Base-by-base conservation (phyloP, 768 basidiomycete genomes). In the Leccinum obscurum region DNA sequence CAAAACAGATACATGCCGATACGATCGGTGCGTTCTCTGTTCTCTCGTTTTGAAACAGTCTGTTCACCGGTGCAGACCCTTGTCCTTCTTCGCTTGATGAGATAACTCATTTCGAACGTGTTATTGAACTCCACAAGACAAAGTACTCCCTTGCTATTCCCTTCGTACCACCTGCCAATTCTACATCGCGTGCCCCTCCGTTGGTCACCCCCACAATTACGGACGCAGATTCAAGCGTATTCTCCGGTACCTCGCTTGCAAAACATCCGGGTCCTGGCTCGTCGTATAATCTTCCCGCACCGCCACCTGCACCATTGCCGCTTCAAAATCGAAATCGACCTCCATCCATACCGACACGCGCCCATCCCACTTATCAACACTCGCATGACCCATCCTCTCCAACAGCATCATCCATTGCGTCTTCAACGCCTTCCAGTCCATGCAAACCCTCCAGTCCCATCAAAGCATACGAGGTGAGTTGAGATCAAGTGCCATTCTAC, bases 31-130 rank as follows among this genome's bases (percentile, higher is more conserved):
- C 28, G 28, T 28, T 28, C 28, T 28, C 28, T 8, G 28, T 28
- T 2, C 28, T 28, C 28, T 28, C 28, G 28, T 28, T 28, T 28
- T 28, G 77, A 82, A 85, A 28, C 28, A 28, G 28, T 28, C 28
- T 28, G 28, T 28, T 28, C 28, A 28, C 28, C 28, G 28, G 28
- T 28, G 28, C 28, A 28, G 28, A 28, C 28, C 28, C 28, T 28
- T 28, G 28, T 28, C 28, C 28, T 28, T 28, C 28, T 28, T 28
- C 28, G 28, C 28, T 85, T 62, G 86, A 89, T 4, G 87, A 91
- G 70, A 77, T 85, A 7, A 60, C 66, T 3, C 89, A 92, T 64
- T 82, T 83, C 77, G 74, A 77, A 52, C 66, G 61, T 5, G 87
- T 89, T 10, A 74, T 76, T 4, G 67, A 77, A 1, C 74, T 90